Conservation (phyloP, 1,284 basidiomycete species). For the Heterobasidion annosum region DNA sequence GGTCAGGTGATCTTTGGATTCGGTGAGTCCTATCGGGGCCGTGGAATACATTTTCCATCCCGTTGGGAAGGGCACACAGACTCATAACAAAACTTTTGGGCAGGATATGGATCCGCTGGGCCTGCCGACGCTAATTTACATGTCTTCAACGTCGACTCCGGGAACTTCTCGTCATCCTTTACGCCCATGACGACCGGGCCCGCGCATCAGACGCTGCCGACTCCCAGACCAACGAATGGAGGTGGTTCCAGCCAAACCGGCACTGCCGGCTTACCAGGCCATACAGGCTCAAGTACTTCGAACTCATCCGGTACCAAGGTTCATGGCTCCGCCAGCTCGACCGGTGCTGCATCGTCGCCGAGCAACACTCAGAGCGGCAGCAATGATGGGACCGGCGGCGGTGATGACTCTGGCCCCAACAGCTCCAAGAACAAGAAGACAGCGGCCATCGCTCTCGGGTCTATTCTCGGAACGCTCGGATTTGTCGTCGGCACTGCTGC, state of each 20-base stretch:
- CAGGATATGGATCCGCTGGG: conserved; percentile 48
- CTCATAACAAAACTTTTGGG: background rate
- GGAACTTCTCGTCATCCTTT: conserved; percentile 29
- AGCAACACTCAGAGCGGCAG: conserved; percentile 6
- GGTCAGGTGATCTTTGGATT: conserved; percentile 67
- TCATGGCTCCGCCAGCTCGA: conserved; percentile 5
- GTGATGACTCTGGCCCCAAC: conserved; percentile 6
- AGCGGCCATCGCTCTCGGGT: conserved; percentile 47
- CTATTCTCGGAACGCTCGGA: conserved; percentile 44
- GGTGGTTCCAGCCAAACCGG: conserved; percentile 10
- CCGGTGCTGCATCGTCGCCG: conserved; percentile 4
- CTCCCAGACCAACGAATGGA: conserved; percentile 11
- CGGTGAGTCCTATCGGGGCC: conserved; percentile 38
- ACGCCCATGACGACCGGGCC: conserved; percentile 27
- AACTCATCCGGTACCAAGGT: background rate
- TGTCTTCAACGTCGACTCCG: conserved; percentile 39
- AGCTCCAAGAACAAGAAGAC: conserved; percentile 16
- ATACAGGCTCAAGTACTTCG: background rate
- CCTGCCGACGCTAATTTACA: conserved; percentile 42
- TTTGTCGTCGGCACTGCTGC: conserved; percentile 32
- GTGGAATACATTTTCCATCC: background rate
- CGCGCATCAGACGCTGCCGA: conserved; percentile 27
- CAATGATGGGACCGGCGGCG: background rate
- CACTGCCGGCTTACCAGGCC: conserved; percentile 2
- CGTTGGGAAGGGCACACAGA: background rate